Conservation (phyloP, 257 asterid species). For the Voacanga thouarsii region DNA sequence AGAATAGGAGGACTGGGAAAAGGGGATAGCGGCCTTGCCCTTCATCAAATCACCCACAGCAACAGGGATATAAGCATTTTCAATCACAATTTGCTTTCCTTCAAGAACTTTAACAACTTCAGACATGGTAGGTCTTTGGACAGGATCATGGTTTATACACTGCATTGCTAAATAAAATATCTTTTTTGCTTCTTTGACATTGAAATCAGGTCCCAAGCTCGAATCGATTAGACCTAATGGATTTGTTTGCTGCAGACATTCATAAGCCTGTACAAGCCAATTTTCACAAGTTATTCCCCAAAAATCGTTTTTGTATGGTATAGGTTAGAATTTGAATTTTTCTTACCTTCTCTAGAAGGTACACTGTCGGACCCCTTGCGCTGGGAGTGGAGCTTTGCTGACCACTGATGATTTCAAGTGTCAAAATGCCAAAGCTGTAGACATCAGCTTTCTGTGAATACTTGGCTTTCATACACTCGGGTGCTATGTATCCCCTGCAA, state of each 20-base stretch:
- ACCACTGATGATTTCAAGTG: slow-evolving; percentile 26
- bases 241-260: background rate
- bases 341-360: slow-evolving; percentile 20
- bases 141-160: slow-evolving; percentile 16
- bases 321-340: background rate
- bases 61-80: background rate
- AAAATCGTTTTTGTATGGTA: too few relatives aligned
- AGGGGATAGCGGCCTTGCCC: background rate
- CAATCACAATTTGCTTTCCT: slow-evolving; percentile 7
- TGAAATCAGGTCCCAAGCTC: background rate
- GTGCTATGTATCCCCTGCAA: too few relatives aligned
- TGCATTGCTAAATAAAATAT: slow-evolving; percentile 18
- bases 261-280: slow-evolving; percentile 16
- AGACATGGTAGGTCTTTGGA: slow-evolving; percentile 26
- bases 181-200: slow-evolving; percentile 8
- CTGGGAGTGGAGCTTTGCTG: slow-evolving; percentile 1
- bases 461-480: too few relatives aligned
- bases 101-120: slow-evolving; percentile 23
- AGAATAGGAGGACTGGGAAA: slow-evolving; percentile 3
- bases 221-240: too few relatives aligned
- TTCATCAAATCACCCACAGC: background rate
- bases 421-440: too few relatives aligned
- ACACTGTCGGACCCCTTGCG: slow-evolving; percentile 13
- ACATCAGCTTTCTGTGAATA: too few relatives aligned
- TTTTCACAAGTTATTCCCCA: too few relatives aligned